Evolutionary conservation across 2,329 filamentous ascomycete genomes (phyloP), one percentile per base, ranked within the genome.

Genomic region (Geosmithia putterillii): DNA sequence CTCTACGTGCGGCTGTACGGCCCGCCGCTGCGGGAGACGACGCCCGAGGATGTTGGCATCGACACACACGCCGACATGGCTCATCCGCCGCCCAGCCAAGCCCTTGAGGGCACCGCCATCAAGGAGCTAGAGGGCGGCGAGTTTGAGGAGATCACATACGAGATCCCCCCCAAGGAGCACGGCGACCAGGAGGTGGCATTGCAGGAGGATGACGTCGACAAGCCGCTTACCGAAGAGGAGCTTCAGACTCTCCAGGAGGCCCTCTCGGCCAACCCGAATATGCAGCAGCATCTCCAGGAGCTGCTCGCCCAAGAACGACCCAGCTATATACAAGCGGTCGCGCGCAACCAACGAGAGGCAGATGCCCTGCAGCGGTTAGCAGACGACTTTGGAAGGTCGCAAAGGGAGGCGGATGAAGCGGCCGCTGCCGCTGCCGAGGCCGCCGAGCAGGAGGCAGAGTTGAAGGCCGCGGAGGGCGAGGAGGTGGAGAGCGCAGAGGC

Each of bases 1-100:
- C 65, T 94, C 1, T 95, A 94, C 60, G 79, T 83, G 55, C 73
- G 87, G 49, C 64, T 94, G 15, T 95, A 92, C 58, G 90, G 89
- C 1, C 70, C 80, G 28, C 86, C 88, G 2, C 57, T 85, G 47
- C 71, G 79, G 37, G 70, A 74, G 42, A 81, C 76, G 2, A 60
- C 55, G 7, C 70, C 74, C 2, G 78, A 81, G 45, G 76, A 83
- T 58, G 69, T 78, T 4, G 77, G 63, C 21, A 71, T 66, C 47
- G 62, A 66, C 47, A 64, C 45, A 41, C 60, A 56, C 51, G 63
- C 57, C 21, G 61, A 65, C 37, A 62, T 65, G 59, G 55, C 51
- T 2, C 47, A 48, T 17, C 7, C 44, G 7, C 25, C 50, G 18
- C 45, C 51, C 7, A 48, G 49, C 14, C 12, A 18, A 18, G 32